Evolutionary conservation across 2,329 filamentous ascomycete genomes (phyloP).

Genomic region (Trichoderma semiorbis): DNA sequence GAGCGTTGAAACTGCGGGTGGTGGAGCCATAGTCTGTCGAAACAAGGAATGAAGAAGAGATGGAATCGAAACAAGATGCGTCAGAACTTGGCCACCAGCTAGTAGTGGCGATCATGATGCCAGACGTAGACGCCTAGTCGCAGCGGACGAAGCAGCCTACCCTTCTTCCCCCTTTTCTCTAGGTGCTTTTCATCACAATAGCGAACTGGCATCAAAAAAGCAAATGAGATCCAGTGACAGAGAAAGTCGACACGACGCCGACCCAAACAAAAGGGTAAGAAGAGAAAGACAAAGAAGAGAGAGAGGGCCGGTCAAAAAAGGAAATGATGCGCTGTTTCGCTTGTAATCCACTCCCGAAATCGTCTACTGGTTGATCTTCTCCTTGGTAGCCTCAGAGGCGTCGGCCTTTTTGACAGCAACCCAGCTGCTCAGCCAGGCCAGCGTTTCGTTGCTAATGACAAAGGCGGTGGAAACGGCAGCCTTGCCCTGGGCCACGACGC

Average conservation of each 20-base stretch:
- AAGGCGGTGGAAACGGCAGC: slow-evolving; percentile 66
- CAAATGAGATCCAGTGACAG: not conserved
- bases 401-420: slow-evolving; percentile 61
- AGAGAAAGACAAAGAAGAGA: not conserved
- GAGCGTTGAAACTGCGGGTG: not conserved
- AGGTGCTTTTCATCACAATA: not conserved
- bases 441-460: slow-evolving; percentile 62
- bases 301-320: not conserved
- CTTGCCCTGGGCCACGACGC: slow-evolving; percentile 65
- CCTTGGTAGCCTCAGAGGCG: slow-evolving; percentile 51
- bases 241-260: not conserved
- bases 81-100: not conserved
- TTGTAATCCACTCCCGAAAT: not conserved
- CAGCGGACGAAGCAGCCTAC: not conserved
- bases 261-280: not conserved
- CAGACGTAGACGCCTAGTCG: not conserved
- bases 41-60: not conserved
- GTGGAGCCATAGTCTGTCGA: not conserved
- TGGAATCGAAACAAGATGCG: not conserved
- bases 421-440: slow-evolving; percentile 58
- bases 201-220: not conserved
- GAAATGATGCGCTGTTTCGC: not conserved
- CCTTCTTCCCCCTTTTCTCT: not conserved
- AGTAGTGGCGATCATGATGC: not conserved
- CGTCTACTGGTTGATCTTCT: slow-evolving; percentile 47